Conservation (phyloP, 768 basidiomycete genomes). For the Boletus sp. region DNA sequence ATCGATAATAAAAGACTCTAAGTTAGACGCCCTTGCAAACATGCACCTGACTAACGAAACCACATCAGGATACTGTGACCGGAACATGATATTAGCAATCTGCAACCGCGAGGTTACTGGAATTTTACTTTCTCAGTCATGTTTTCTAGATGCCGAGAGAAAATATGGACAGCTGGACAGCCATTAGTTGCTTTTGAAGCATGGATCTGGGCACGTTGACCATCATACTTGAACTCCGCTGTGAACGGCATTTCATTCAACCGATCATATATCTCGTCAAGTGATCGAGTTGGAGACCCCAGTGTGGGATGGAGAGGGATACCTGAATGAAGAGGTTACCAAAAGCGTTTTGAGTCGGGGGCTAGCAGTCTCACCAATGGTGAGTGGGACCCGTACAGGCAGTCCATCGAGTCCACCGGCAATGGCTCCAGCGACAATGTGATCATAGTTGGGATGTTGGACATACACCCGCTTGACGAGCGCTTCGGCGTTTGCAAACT, state of each 20-base stretch:
- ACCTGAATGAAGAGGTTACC: slow-evolving; percentile 40
- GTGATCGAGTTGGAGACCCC: slow-evolving; percentile 81
- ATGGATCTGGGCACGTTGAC: slow-evolving; percentile 82
- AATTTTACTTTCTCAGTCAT: slow-evolving; percentile 79
- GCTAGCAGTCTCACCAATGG: slow-evolving; percentile 54
- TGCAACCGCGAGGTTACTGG: not conserved
- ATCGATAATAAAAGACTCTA: slow-evolving; percentile 74
- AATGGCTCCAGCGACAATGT: slow-evolving; percentile 62
- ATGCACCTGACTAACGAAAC: slow-evolving; percentile 53
- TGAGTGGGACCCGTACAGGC: slow-evolving; percentile 57
- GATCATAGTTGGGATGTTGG: slow-evolving; percentile 72
- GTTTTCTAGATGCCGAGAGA: slow-evolving; percentile 87
- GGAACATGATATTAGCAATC: slow-evolving; percentile 13
- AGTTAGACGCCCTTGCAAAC: slow-evolving; percentile 40
- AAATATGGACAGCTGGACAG: slow-evolving; percentile 53
- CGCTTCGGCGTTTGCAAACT: slow-evolving; percentile 58
- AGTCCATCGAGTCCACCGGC: slow-evolving; percentile 61
- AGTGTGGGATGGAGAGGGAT: slow-evolving; percentile 85
- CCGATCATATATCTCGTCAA: slow-evolving; percentile 79
- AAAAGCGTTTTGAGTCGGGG: slow-evolving; percentile 7
- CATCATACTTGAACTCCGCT: slow-evolving; percentile 92
- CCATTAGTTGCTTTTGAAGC: slow-evolving; percentile 34
- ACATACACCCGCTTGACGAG: slow-evolving; percentile 72
- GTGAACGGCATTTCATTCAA: slow-evolving; percentile 66
- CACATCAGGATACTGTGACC: slow-evolving; percentile 77